Conservation (phyloP, 306 rosid species). For the Corylus heterophylla region DNA sequence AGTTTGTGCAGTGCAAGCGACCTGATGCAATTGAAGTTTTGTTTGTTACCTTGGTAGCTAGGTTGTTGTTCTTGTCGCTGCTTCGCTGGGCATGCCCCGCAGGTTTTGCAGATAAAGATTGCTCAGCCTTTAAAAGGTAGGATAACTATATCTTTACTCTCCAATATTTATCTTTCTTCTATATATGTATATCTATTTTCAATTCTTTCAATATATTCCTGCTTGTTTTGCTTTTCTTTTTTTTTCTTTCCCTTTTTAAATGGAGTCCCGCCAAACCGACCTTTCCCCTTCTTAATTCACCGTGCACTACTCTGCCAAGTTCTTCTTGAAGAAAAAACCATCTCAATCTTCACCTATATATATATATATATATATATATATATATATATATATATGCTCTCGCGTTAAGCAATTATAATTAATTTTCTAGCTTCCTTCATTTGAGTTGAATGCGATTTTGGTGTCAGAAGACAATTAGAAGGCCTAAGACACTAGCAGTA, state of each 20-base stretch:
- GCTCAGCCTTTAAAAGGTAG: constrained; percentile 18
- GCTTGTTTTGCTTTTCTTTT: background rate
- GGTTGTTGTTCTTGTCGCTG: constrained; percentile 53
- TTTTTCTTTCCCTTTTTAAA: background rate
- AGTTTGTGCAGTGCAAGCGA: constrained; percentile 15
- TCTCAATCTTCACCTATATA: background rate
- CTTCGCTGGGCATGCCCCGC: constrained; percentile 45
- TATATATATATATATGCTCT: no score
- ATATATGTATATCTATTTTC: background rate
- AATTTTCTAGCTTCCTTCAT: background rate
- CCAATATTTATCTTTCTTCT: background rate
- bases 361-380: no score
- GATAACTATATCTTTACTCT: background rate
- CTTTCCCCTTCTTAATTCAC: background rate
- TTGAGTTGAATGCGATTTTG: background rate
- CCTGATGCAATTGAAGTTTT: constrained; percentile 33
- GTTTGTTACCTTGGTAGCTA: constrained; percentile 35
- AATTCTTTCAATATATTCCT: background rate
- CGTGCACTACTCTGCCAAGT: background rate
- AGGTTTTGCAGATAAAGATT: constrained; percentile 32
- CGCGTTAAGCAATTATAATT: background rate
- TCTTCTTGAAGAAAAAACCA: background rate
- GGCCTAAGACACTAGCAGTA: background rate
- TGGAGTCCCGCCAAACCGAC: background rate
- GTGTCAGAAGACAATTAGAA: background rate